Base-by-base conservation (phyloP, 2,329 filamentous ascomycete genomes). In the Fusarium solani-melongenae region DNA sequence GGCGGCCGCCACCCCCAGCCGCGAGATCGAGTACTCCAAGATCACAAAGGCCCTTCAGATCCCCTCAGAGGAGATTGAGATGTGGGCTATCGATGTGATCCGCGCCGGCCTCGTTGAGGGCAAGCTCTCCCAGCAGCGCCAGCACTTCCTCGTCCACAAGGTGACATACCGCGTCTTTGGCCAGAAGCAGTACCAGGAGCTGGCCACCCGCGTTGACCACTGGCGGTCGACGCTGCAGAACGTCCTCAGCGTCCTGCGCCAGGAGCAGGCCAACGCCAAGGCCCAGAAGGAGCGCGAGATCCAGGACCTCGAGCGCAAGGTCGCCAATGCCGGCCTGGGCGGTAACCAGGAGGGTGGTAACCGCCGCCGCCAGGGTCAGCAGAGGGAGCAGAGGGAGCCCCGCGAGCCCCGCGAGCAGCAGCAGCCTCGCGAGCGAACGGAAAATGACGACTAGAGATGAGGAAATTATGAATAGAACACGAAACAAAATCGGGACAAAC, bases 21-120 rank as follows among this genome's bases (percentile, higher is more conserved):
- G 96, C 79, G 94, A 96, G 80, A 92, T 99, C 62, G 92, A 96
- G 70, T 99, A 99, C 85, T 88, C 89, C 75, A 90, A 90, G 80
- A 98, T 99, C 81, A 90, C 93, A 74, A 92, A 92, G 81, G 93
- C 94, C 7, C 91, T 99, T 55, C 93, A 96, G 84, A 92, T 99
- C 64, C 91, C 94, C 53, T 81, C 86, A 55, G 92, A 93, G 73
- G 94, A 98, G 73, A 94, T 98, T 46, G 96, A 99, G 88, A 93
- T 96, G 89, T 99, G 96, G 96, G 94, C 97, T 76, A 99, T 99
- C 80, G 96, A 99, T 83, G 95, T 97, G 77, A 98, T 99, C 85
- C 94, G 96, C 76, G 94, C 95, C 56, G 95, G 95, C 36, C 91
- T 99, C 39, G 94, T 99, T 61, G 96, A 99, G 87, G 96, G 96